phyloP scores from a whole-genome alignment of 495 filamentous ascomycete genomes.

The Evansstolkia leycettana region DNA sequence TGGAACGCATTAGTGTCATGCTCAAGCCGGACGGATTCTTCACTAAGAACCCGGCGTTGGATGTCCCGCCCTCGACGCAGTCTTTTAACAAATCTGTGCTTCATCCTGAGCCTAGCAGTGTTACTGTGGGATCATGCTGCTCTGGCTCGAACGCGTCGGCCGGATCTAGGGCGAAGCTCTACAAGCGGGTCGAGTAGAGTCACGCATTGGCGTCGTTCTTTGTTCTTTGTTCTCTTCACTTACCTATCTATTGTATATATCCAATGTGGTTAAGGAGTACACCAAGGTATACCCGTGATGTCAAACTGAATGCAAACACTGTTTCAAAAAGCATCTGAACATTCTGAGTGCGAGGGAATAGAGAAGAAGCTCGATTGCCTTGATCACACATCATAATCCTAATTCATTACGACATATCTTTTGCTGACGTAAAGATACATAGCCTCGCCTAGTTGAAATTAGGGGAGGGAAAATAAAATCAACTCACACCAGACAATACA shows the following conservation, averaged over 20 bases:
- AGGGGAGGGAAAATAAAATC: slow-evolving; percentile 4
- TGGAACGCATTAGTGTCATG: slow-evolving; percentile 48
- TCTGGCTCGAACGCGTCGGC: slow-evolving; percentile 8
- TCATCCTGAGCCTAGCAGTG: slow-evolving; percentile 10
- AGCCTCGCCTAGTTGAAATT: background rate
- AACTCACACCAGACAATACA: too few species aligned
- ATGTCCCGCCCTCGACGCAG: slow-evolving; percentile 47
- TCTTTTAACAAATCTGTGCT: slow-evolving; percentile 29
- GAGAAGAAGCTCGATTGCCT: background rate
- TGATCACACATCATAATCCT: slow-evolving; percentile 7
- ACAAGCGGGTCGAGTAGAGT: slow-evolving; percentile 21
- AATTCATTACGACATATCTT: slow-evolving; percentile 10
- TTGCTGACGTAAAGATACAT: slow-evolving; percentile 8
- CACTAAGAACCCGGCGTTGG: slow-evolving; percentile 58
- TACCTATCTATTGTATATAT: too few species aligned
- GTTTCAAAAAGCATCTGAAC: too few species aligned
- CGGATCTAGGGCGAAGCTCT: slow-evolving; percentile 22
- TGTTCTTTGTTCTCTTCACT: too few species aligned
- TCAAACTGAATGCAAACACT: too few species aligned
- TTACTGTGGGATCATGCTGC: slow-evolving; percentile 13
- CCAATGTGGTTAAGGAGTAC: too few species aligned
- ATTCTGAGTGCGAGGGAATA: slow-evolving; percentile 2
- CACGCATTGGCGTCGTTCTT: background rate
- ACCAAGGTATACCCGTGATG: too few species aligned
- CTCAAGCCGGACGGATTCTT: slow-evolving; percentile 69